Conservation (phyloP, 192 early-diverging fungal species). For the Neocallimastix lanati region DNA sequence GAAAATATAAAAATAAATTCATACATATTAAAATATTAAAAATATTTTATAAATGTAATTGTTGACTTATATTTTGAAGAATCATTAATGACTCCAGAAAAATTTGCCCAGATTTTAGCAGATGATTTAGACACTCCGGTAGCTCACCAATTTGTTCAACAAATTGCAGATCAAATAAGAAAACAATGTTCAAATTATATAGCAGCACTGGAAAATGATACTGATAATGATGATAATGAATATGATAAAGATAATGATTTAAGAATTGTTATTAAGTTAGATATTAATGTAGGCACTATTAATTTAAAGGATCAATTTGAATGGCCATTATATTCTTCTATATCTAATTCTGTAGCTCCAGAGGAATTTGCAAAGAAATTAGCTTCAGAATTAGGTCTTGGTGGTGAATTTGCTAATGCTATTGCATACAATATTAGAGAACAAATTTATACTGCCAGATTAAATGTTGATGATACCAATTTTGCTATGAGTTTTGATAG, state of each 20-base stretch:
- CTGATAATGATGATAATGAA: background rate
- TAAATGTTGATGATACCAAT: background rate
- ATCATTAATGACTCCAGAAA: slow-evolving; percentile 55
- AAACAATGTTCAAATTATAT: slow-evolving; percentile 6
- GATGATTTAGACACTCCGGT: slow-evolving; percentile 42
- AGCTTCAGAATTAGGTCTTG: slow-evolving; percentile 53
- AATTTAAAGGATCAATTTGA: slow-evolving; percentile 76
- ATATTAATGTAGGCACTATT: slow-evolving; percentile 63
- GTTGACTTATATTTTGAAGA: slow-evolving; percentile 14
- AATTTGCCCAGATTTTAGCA: slow-evolving; percentile 67
- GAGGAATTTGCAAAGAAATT: slow-evolving; percentile 53
- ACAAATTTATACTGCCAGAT: slow-evolving; percentile 28
- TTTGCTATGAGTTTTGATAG: background rate
- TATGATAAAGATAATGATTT: background rate
- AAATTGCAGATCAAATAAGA: background rate
- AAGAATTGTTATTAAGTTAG: slow-evolving; percentile 31
- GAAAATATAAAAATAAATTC: no score
- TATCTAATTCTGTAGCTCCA: slow-evolving; percentile 22
- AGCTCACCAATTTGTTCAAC: slow-evolving; percentile 5
- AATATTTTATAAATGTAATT: background rate
- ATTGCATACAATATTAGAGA: slow-evolving; percentile 60
- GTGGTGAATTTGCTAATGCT: slow-evolving; percentile 56
- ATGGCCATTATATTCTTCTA: slow-evolving; percentile 61
- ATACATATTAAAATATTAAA: background rate
- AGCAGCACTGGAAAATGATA: slow-evolving; percentile 14